Evolutionary conservation across 768 basidiomycete species (phyloP), one percentile per base, ranked within the genome.

Genomic region (Boletus insuetus): DNA sequence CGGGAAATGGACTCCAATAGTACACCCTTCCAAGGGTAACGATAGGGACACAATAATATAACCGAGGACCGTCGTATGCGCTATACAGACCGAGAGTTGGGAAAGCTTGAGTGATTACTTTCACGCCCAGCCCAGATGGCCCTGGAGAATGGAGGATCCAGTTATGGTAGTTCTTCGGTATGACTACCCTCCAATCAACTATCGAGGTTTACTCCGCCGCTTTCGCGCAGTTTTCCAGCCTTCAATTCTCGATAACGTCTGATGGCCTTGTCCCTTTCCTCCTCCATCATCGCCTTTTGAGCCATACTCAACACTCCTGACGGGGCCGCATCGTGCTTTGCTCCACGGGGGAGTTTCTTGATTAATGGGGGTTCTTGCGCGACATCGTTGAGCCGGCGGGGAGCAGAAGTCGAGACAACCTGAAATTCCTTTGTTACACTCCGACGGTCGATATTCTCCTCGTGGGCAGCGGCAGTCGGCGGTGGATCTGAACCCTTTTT

Each of bases 271-370:
- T 87, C 84, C 58, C 90, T 77, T 68, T 91, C 89, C 49, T 77
- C 75, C 63, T 87, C 87, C 81, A 93, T 83, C 83, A 89, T 83
- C 7, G 77, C 76, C 66, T 82, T 85, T 73, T 91, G 88, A 14
- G 86, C 83, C 80, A 90, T 84, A 29, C 85, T 86, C 31, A 91
- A 60, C 9, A 88, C 77, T 3, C 78, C 79, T 40, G 55, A 49
- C 58, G 65, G 63, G 76, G 73, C 55, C 64, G 63, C 54, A 47
- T 48, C 63, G 46, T 43, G 62, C 58, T 55, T 58, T 13, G 71
- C 78, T 29, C 80, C 77, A 20, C 83, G 79, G 20, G 84, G 81
- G 7, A 82, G 71, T 55, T 75, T 79, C 56, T 75, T 83, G 35
- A 90, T 66, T 39, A 79, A 77, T 2, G 87, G 88, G 12, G 89